Conservation (phyloP, 352 stramenopile species). For the Pseudoperonospora humuli region DNA sequence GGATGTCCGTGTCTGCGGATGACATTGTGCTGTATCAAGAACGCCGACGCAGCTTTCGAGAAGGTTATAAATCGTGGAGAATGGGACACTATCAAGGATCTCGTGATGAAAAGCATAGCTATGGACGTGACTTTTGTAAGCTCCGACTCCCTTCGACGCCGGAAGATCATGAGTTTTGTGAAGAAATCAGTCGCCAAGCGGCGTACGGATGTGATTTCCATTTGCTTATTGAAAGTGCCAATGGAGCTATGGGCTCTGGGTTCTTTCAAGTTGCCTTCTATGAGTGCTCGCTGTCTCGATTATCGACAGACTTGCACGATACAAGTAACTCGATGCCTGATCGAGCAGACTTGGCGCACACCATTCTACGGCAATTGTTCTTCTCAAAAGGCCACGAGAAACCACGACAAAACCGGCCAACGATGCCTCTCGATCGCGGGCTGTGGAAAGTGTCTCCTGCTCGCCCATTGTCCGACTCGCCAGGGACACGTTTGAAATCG, state of each 20-base stretch:
- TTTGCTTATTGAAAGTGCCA: slow-evolving; percentile 57
- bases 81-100: slow-evolving; percentile 74
- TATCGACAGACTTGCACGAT: slow-evolving; percentile 37
- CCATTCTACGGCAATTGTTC: slow-evolving; percentile 48
- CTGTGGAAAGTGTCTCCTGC: slow-evolving; percentile 15
- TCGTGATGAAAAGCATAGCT: slow-evolving; percentile 62
- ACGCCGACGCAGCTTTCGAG: slow-evolving; percentile 61
- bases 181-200: slow-evolving; percentile 47
- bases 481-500: slow-evolving; percentile 8
- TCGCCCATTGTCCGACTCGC: slow-evolving; percentile 12
- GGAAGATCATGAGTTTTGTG: slow-evolving; percentile 74
- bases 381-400: slow-evolving; percentile 23
- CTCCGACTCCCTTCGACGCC: slow-evolving; percentile 45
- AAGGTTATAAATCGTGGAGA: slow-evolving; percentile 81
- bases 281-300: slow-evolving; percentile 64
- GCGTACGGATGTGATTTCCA: slow-evolving; percentile 67
- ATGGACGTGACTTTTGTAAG: slow-evolving; percentile 33
- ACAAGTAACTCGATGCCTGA: slow-evolving; percentile 18
- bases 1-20: slow-evolving; percentile 72
- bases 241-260: slow-evolving; percentile 43
- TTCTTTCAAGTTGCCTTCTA: slow-evolving; percentile 87
- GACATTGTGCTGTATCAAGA: slow-evolving; percentile 84
- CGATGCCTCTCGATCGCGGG: slow-evolving; percentile 18
- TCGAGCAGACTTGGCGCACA: slow-evolving; percentile 33
- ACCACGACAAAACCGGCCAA: slow-evolving; percentile 13